Evolutionary conservation across 352 stramenopile genomes (phyloP).

Genomic region (Elongisporangium prolatum): DNA sequence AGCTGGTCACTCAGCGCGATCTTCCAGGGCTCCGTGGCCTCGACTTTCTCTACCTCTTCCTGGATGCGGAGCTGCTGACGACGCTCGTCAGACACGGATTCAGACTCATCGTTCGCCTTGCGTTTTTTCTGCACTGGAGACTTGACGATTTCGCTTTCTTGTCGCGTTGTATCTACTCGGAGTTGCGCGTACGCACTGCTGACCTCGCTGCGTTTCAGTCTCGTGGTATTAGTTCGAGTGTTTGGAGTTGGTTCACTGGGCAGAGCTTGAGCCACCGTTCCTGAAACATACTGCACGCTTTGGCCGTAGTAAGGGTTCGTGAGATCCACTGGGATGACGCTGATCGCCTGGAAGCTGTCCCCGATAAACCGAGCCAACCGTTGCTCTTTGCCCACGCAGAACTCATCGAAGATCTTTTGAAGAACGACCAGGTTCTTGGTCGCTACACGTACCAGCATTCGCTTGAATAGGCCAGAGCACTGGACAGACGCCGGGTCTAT

Average conservation of each 20-base stretch:
- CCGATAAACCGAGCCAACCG: slow-evolving; percentile 18
- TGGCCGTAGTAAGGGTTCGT: too few species aligned
- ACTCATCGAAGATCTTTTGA: slow-evolving; percentile 24
- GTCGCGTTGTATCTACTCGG: not conserved
- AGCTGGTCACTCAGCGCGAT: slow-evolving; percentile 15
- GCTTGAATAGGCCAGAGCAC: slow-evolving; percentile 14
- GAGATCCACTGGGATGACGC: slow-evolving; percentile 23
- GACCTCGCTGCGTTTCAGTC: too few species aligned
- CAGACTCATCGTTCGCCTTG: too few species aligned
- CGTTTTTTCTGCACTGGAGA: too few species aligned
- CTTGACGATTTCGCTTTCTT: too few species aligned
- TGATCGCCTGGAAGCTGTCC: slow-evolving; percentile 15
- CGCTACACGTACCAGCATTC: slow-evolving; percentile 18
- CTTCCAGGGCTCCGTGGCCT: slow-evolving; percentile 23
- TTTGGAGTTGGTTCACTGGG: slow-evolving; percentile 6
- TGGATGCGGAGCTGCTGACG: slow-evolving; percentile 6
- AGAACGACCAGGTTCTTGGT: slow-evolving; percentile 38
- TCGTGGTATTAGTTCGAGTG: too few species aligned
- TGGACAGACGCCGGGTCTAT: too few species aligned
- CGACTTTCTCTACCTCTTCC: slow-evolving; percentile 9
- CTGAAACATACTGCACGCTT: too few species aligned
- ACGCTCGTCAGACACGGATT: not conserved
- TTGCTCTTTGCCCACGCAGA: slow-evolving; percentile 16
- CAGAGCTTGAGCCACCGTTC: too few species aligned
- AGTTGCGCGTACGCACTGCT: too few species aligned